A percentile compares a stretch with the other conserved stretches of the same genome.
Conservation (phyloP, 495 filamentous ascomycete genomes). For the Aspergillus hancockii region DNA sequence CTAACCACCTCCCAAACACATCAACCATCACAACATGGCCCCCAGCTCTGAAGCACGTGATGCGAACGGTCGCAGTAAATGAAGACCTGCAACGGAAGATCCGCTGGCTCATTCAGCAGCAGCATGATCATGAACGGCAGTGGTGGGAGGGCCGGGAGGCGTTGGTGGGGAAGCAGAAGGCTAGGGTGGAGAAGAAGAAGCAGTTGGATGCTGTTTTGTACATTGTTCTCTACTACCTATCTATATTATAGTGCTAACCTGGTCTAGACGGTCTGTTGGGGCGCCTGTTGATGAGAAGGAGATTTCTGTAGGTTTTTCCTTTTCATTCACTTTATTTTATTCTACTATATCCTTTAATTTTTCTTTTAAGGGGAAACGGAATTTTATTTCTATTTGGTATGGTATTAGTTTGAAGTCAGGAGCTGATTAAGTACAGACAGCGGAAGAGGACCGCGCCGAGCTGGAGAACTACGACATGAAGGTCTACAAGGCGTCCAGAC, state of each 20-base stretch:
- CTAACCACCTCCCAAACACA: slow-evolving; percentile 37
- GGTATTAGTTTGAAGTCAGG: too few species aligned
- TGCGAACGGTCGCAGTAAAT: slow-evolving; percentile 55
- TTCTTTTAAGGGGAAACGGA: too few species aligned
- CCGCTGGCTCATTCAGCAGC: slow-evolving; percentile 59
- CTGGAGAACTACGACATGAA: slow-evolving; percentile 60
- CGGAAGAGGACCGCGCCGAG: slow-evolving; percentile 54
- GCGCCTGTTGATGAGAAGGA: slow-evolving; percentile 37
- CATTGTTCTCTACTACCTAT: neutral
- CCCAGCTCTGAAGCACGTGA: slow-evolving; percentile 61
- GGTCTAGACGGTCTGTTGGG: slow-evolving; percentile 41
- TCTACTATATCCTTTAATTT: too few species aligned
- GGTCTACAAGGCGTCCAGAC: slow-evolving; percentile 56
- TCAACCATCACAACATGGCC: slow-evolving; percentile 66
- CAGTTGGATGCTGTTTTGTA: slow-evolving; percentile 54
- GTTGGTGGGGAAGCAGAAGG: slow-evolving; percentile 50
- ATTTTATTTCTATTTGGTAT: too few species aligned
- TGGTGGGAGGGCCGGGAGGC: slow-evolving; percentile 61
- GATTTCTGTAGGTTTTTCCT: slow-evolving; percentile 32
- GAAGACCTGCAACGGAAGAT: slow-evolving; percentile 43
- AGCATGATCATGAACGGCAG: slow-evolving; percentile 63
- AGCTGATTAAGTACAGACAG: slow-evolving; percentile 28
- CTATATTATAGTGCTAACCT: neutral
- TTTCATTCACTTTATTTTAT: too few species aligned
- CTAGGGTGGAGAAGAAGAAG: slow-evolving; percentile 50